Evolutionary conservation across 176 grass and related monocot species (phyloP).

Genomic region (Bromus sterilis): DNA sequence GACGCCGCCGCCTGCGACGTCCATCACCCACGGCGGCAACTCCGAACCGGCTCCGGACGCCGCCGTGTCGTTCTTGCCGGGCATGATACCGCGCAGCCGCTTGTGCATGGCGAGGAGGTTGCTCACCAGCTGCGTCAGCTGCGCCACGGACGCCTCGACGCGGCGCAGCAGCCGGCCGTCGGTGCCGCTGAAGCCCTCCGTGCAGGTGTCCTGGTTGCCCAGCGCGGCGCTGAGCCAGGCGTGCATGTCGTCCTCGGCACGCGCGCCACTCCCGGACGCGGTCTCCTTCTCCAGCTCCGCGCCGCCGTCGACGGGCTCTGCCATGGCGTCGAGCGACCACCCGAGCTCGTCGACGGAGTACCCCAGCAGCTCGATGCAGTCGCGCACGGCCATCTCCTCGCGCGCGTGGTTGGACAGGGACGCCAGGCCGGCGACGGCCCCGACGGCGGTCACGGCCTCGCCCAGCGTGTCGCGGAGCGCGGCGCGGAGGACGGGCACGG

Average conservation of each 20-base stretch:
- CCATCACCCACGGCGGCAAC: slow-evolving; percentile 63
- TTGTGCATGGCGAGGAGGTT: slow-evolving; percentile 82
- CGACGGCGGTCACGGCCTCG: slow-evolving; percentile 41
- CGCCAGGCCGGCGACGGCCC: slow-evolving; percentile 27
- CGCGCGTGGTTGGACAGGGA: slow-evolving; percentile 40
- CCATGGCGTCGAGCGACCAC: slow-evolving; percentile 67
- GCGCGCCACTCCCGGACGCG: background rate
- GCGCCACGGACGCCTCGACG: slow-evolving; percentile 40
- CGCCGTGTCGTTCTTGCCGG: slow-evolving; percentile 25
- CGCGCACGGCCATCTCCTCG: slow-evolving; percentile 74
- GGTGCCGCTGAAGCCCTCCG: slow-evolving; percentile 68
- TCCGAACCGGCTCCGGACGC: background rate
- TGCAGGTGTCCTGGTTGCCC: slow-evolving; percentile 81
- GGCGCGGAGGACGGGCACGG: slow-evolving; percentile 64
- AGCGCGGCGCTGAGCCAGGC: slow-evolving; percentile 80
- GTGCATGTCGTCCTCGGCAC: slow-evolving; percentile 50
- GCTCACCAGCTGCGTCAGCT: slow-evolving; percentile 69
- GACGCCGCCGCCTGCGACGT: slow-evolving; percentile 5
- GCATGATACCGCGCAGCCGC: slow-evolving; percentile 52
- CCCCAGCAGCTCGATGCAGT: slow-evolving; percentile 78
- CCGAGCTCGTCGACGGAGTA: slow-evolving; percentile 82
- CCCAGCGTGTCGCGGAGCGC: slow-evolving; percentile 63
- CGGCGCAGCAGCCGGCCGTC: slow-evolving; percentile 41
- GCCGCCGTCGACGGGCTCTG: background rate
- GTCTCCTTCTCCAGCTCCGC: background rate